These are phyloP conservation scores for Anaeromyces robustus DNA, from an alignment of 192 early-diverging fungal species.

Conservation along the genomic window DNA sequence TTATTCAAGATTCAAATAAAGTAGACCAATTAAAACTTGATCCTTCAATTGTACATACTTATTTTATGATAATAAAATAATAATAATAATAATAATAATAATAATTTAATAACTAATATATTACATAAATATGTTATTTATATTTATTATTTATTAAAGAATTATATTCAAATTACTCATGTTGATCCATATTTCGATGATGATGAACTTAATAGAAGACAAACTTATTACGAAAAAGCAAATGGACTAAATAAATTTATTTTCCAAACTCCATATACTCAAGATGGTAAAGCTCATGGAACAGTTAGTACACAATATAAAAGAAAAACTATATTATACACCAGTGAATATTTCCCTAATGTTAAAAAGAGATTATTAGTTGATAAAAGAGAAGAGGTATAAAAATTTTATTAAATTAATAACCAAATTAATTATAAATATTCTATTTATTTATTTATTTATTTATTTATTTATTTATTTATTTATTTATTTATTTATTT, in stretches of 20 bases:
- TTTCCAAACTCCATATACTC: constrained; percentile 1
- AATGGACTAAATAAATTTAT: constrained; percentile 2
- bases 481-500: no score
- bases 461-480: no score
- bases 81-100: neutral
- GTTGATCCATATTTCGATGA: constrained; percentile 2
- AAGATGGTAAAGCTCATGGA: constrained; percentile 1
- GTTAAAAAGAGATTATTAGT: constrained; percentile 1
- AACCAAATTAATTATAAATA: no score
- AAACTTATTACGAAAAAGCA: neutral
- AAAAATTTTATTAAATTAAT: no score
- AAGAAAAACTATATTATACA: constrained; percentile 1
- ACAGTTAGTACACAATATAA: neutral
- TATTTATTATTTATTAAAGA: neutral
- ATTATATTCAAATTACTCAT: constrained; percentile 2
- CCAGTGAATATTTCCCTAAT: neutral
- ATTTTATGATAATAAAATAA: neutral
- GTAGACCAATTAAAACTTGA: neutral
- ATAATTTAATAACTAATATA: no score
- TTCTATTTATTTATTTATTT: no score
- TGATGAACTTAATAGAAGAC: neutral
- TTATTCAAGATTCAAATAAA: constrained; percentile 3
- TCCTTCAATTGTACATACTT: neutral
- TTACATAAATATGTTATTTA: no score
- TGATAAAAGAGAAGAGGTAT: neutral